phyloP scores from a whole-genome alignment of 805 yeast genomes.

The Starmerella powellii region DNA sequence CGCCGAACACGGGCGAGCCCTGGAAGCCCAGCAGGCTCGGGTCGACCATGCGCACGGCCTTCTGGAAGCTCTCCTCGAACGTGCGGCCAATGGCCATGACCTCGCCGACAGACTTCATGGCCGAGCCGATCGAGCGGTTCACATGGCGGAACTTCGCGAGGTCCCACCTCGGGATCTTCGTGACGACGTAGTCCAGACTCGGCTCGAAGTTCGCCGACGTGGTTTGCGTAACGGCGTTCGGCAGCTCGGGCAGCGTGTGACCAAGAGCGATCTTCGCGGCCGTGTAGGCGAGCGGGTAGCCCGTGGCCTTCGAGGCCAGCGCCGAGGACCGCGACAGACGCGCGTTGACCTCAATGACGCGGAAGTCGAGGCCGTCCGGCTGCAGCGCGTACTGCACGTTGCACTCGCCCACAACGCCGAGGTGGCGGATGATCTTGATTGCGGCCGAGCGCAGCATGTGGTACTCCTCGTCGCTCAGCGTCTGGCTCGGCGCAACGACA shows the following conservation, averaged over 20 bases:
- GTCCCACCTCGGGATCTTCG: conserved; percentile 98
- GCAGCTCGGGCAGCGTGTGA: conserved; percentile 85
- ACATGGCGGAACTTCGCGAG: conserved; percentile 90
- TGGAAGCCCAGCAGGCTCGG: conserved; percentile 87
- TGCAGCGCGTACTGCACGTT: conserved; percentile 94
- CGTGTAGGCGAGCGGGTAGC: conserved; percentile 95
- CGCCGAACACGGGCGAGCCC: conserved; percentile 62
- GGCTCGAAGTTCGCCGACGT: conserved; percentile 97
- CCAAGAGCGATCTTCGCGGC: conserved; percentile 96
- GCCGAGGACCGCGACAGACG: conserved; percentile 96
- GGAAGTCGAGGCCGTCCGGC: conserved; percentile 88
- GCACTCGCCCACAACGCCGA: conserved; percentile 99
- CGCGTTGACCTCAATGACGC: conserved; percentile 96
- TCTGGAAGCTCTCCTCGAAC: conserved; percentile 94
- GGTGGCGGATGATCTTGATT: conserved; percentile 89
- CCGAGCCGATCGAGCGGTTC: conserved; percentile 81
- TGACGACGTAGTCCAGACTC: conserved; percentile 88
- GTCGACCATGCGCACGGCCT: conserved; percentile 85
- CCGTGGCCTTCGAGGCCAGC: conserved; percentile 95
- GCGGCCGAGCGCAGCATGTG: conserved; percentile 98
- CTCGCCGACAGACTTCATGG: conserved; percentile 98
- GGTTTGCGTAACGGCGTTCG: conserved; percentile 91
- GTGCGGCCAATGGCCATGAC: conserved; percentile 98
- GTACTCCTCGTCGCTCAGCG: conserved; percentile 91
- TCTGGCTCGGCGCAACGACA: conserved; percentile 97